Base-by-base conservation (phyloP, 352 stramenopile genomes). In the Pythium aquatile region DNA sequence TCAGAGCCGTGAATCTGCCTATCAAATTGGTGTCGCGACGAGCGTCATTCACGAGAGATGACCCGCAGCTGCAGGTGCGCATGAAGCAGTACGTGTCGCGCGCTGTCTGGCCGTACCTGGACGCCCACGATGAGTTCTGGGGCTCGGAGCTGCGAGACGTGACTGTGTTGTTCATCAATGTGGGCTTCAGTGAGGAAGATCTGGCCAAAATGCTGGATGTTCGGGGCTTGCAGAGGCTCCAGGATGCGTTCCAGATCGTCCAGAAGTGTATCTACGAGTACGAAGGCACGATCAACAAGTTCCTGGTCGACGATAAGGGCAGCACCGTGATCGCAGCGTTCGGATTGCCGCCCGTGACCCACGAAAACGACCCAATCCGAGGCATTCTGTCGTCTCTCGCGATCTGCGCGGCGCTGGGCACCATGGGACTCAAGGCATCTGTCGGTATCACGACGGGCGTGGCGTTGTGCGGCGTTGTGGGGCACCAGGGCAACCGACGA, bases 251-350 rank as follows among this genome's bases (percentile, higher is more conserved):
- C 72, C 76, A 78, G 26, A 70, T 75, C 7, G 93, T 97, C 9
- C 93, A 98, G 68, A 80, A 86, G 61, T 89, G 87, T 48, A 90
- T 98, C 5, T 98, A 96, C 75, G 83, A 94, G 65, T 98, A 98
- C 65, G 94, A 98, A 85, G 94, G 94, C 63, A 97, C 88, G 16
- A 96, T 98, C 66, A 98, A 98, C 77, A 98, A 98, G 73, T 98
- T 98, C 58, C 77, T 98, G n/a, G 90, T 98, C 20, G 93, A 98
- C 59, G 93, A 98, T 71, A 98, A 98, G 70, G 93, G 93, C 40
- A 96, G 83, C 61, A 98, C 93, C 1, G 85, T 97, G 9, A 96
- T 98, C 61, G 93, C 91, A n/a, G 91, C 93, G 2, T 98, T 97
- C 61, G 93, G 92, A 17, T 62, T 98, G 44, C 90, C 93, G 9